A percentile compares a stretch with the other conserved stretches of the same genome.
phyloP scores from a whole-genome alignment of 164 flowering plant genomes.

The Echeveria elegans region DNA sequence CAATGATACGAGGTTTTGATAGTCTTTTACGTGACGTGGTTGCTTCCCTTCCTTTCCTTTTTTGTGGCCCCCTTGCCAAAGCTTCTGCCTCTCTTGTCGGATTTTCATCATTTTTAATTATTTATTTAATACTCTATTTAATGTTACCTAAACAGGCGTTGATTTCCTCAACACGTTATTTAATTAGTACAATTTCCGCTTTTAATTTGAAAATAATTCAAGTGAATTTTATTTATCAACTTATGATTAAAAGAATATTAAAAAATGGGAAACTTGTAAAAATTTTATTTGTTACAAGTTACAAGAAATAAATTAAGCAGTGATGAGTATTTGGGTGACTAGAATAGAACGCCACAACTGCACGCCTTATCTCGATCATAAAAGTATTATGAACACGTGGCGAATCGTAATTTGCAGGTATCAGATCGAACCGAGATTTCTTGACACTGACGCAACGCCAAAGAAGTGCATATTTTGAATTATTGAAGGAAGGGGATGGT shows the following conservation, averaged over 20 bases:
- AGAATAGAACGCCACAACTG: not conserved
- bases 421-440: conserved; percentile 3
- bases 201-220: too few species aligned
- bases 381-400: not conserved
- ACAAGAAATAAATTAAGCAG: too few species aligned
- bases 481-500: not conserved
- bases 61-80: conserved; percentile 3
- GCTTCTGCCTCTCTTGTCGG: not conserved
- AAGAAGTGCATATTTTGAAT: not conserved
- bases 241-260: too few species aligned
- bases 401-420: not conserved
- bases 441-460: not conserved
- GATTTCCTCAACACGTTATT: not conserved
- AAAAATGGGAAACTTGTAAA: too few species aligned
- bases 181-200: too few species aligned
- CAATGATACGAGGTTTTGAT: conserved; percentile 3
- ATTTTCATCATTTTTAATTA: not conserved
- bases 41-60: conserved; percentile 9
- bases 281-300: too few species aligned
- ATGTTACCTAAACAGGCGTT: not conserved
- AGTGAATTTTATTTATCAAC: too few species aligned
- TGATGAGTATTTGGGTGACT: not conserved
- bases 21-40: not conserved
- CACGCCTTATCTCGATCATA: conserved; percentile 5
- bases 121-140: not conserved